These are phyloP conservation scores for Oligophagozyma castellii DNA, from an alignment of 1,139 yeast genomes.

Conservation along the genomic window DNA sequence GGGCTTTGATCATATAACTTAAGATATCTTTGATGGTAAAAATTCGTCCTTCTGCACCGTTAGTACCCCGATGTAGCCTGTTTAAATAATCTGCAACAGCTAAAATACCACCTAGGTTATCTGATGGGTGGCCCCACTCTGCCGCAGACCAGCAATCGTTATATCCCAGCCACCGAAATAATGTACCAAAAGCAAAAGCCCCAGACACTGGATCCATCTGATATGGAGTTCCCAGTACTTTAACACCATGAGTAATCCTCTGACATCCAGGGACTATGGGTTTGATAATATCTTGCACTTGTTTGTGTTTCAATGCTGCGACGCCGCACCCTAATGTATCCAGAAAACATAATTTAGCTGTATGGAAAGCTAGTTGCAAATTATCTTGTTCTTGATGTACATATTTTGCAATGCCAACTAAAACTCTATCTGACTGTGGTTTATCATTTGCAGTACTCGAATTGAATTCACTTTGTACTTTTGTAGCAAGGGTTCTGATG, in stretches of 20 bases:
- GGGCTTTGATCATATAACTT: conserved; percentile 46
- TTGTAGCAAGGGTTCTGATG: neutral
- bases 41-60: conserved; percentile 27
- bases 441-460: conserved; percentile 21
- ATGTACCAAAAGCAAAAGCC: conserved; percentile 43
- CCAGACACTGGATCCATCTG: conserved; percentile 43
- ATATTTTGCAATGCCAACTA: conserved; percentile 36
- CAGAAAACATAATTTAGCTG: conserved; percentile 39
- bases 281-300: conserved; percentile 35
- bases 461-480: too few species aligned
- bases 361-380: conserved; percentile 35
- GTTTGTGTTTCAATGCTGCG: conserved; percentile 42
- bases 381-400: conserved; percentile 34
- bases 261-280: conserved; percentile 47
- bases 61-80: conserved; percentile 31
- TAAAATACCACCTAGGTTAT: conserved; percentile 42
- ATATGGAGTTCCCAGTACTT: conserved; percentile 37
- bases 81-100: conserved; percentile 46
- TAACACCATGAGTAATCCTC: conserved; percentile 39
- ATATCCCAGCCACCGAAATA: conserved; percentile 46
- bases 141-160: conserved; percentile 55
- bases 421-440: conserved; percentile 36
- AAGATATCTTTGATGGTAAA: conserved; percentile 37
- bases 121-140: conserved; percentile 56
- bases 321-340: conserved; percentile 49